Evolutionary conservation across 345 rosid species (phyloP).

Genomic region (Arabis alpina): DNA sequence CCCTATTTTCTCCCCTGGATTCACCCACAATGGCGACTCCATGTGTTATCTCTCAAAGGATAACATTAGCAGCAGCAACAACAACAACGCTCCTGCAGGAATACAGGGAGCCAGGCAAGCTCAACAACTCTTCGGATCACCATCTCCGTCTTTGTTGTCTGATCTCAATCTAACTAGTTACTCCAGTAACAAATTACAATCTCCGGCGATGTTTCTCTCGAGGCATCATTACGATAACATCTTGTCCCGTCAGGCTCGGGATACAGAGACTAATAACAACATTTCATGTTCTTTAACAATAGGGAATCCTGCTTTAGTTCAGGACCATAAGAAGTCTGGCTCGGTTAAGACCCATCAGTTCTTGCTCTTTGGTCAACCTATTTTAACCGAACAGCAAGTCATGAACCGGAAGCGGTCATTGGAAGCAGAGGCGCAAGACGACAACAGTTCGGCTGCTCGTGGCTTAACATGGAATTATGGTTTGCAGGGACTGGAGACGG

Average conservation of each 20-base stretch:
- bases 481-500: constrained; percentile 53
- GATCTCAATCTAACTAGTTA: constrained; percentile 58
- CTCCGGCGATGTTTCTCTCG: constrained; percentile 58
- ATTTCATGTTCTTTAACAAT: constrained; percentile 80
- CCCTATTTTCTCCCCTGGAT: constrained; percentile 60
- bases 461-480: constrained; percentile 58
- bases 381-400: constrained; percentile 53
- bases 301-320: constrained; percentile 57
- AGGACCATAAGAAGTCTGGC: constrained; percentile 57
- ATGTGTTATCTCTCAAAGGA: constrained; percentile 58
- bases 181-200: constrained; percentile 58
- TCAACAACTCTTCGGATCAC: constrained; percentile 63
- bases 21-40: constrained; percentile 54
- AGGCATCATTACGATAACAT: constrained; percentile 51
- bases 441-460: constrained; percentile 41
- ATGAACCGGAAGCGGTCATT: constrained; percentile 50
- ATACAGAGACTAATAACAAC: constrained; percentile 47
- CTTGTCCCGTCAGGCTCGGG: constrained; percentile 37
- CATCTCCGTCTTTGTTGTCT: constrained; percentile 62
- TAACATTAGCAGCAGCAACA: constrained; percentile 33
- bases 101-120: constrained; percentile 99
- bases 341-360: constrained; percentile 68
- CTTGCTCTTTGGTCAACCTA: constrained; percentile 86
- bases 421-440: constrained; percentile 44
- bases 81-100: constrained; percentile 75